Base-by-base conservation (phyloP, 768 basidiomycete genomes). In the Auricularia cornea region DNA sequence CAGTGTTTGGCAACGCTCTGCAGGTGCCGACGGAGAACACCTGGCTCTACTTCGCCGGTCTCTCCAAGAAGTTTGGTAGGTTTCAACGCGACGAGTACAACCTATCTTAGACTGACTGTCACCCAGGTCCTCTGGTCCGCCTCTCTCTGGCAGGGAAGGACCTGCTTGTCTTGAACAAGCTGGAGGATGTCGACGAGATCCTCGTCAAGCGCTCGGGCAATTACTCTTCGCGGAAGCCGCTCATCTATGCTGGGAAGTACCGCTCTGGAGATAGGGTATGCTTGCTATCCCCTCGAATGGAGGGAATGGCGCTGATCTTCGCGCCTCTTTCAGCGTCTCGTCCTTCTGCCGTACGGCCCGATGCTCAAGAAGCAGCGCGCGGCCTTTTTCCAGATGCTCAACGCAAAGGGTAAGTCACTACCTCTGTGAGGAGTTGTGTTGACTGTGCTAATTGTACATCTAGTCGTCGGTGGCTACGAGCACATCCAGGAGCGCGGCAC, bases 221-320 rank as follows among this genome's bases (percentile, higher is more conserved):
- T 28, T 67, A 67, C 31, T 59, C 66, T 28, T 64, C 57, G 18
- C 64, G 59, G 20, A 62, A 62, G 61, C 61, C 61, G 10, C 62
- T 68, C n/a, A 59, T 69, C 35, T 69, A 68, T 44, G 67, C 68
- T 10, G 67, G 67, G 3, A 69, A 66, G 40, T 66, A 69, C 35
- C 68, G 60, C 8, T 68, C 67, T 10, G 33, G 57, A 11, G 60
- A 66, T 35, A 69, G 64, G 44, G 61, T 62, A 52, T 18, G n/a
- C n/a, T 6, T 48, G 20, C 20, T 6, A 26, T 48, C 20, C 20
- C 23, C 10, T 6, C 44, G 20, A 6, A 14, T 23, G 10, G 23
- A 40, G 18, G 18, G 11, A 12, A 48, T 38, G 44, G 11, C 44
- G 23, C 23, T 48, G 44, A 48, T 48, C 20, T 8, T 48, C 35